A percentile compares a stretch with the other conserved stretches of the same genome.
Evolutionary conservation across 495 filamentous ascomycete species (phyloP).

Genomic region (Tuber indicum): DNA sequence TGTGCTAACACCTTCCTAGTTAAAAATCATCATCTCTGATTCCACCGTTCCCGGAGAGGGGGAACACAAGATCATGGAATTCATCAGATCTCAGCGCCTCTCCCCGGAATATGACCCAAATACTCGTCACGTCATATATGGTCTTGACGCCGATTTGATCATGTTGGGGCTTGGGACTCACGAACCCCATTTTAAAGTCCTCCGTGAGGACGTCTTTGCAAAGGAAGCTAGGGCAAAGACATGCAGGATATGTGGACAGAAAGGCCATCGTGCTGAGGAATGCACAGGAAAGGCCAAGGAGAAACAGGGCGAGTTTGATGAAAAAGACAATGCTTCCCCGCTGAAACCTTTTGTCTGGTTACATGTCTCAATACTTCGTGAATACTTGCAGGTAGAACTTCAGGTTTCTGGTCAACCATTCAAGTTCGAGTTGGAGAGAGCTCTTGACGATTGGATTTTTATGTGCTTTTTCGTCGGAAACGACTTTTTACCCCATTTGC

Average conservation of each 20-base stretch:
- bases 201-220: conserved; percentile 95
- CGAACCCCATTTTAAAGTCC: conserved; percentile 92
- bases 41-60: conserved; percentile 95
- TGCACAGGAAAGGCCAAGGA: conserved; percentile 78
- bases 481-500: conserved; percentile 95
- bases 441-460: conserved; percentile 99
- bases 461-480: conserved; percentile 99
- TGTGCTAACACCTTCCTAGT: conserved; percentile 44
- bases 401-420: conserved; percentile 71
- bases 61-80: conserved; percentile 99
- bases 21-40: conserved; percentile 98
- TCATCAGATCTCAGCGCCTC: conserved; percentile 84
- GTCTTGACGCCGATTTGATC: conserved; percentile 94
- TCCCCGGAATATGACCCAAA: conserved; percentile 92
- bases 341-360: conserved; percentile 89
- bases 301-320: conserved; percentile 76
- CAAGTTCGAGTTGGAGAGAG: conserved; percentile 82
- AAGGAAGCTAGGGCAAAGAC: conserved; percentile 72
- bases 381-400: conserved; percentile 88
- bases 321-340: conserved; percentile 68
- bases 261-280: conserved; percentile 75
- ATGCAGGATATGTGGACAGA: conserved; percentile 83
- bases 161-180: conserved; percentile 97
- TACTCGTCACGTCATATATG: conserved; percentile 92
- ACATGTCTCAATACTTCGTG: conserved; percentile 80